phyloP scores from a whole-genome alignment of 495 filamentous ascomycete genomes.

The Penicillium argentinense region DNA sequence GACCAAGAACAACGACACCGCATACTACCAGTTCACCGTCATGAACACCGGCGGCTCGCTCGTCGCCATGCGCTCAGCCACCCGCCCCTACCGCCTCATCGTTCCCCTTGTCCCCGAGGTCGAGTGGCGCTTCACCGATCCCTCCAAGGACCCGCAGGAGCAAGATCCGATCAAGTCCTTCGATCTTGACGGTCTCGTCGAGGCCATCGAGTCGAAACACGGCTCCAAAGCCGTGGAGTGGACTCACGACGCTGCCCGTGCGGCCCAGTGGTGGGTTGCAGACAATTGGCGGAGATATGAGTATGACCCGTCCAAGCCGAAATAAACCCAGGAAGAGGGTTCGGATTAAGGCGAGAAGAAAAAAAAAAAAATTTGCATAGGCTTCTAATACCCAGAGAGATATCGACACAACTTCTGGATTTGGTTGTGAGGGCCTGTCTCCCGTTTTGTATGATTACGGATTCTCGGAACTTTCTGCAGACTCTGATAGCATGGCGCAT shows the following conservation, averaged over 20 bases:
- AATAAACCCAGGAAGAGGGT: not conserved
- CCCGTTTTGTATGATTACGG: conserved; percentile 5
- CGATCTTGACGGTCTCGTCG: conserved; percentile 27
- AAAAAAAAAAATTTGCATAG: not conserved
- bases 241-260: conserved; percentile 35
- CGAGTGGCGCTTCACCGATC: conserved; percentile 39
- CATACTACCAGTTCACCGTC: conserved; percentile 45
- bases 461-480: conserved; percentile 2
- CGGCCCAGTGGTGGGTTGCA: conserved; percentile 40
- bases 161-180: conserved; percentile 31
- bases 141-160: conserved; percentile 37
- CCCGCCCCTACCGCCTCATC: conserved; percentile 38
- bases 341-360: not conserved
- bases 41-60: conserved; percentile 47
- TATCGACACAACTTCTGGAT: not conserved
- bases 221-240: conserved; percentile 39
- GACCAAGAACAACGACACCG: conserved; percentile 30
- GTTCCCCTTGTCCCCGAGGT: conserved; percentile 40
- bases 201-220: conserved; percentile 26
- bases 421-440: not conserved
- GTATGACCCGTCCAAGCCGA: conserved; percentile 6
- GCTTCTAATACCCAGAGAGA: not conserved
- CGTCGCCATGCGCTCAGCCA: conserved; percentile 40
- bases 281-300: conserved; percentile 28
- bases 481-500: conserved; percentile 19